Base-by-base conservation (phyloP, 495 filamentous ascomycete genomes). In the Aspergillus mulundensis region DNA sequence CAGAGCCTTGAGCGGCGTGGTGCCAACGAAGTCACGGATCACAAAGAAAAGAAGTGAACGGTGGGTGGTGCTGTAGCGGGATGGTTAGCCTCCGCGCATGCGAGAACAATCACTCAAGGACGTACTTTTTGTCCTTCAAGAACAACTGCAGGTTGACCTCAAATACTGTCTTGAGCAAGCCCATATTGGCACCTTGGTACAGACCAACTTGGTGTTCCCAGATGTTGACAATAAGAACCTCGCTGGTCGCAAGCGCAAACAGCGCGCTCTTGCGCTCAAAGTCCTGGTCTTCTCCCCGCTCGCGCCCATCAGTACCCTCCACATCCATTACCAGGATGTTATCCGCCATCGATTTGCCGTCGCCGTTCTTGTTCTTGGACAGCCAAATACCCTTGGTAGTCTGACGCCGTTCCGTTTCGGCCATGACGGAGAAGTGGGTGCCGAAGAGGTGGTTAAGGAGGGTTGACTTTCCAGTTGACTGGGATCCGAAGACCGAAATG, bases 271-370 rank as follows among this genome's bases (percentile, higher is more conserved):
- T 98, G 61, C 94, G 83, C 80, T 98, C 94, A 67, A 98, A 98
- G 67, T 98, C 94, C 72, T 98, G 94, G 67, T 98, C 94, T 69
- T 98, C 94, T 53, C 94, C 94, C 63, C 94, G 80, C 75, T 98
- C 94, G 58, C 94, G 85, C 49, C 94, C 94, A 72, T 98, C 94
- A 11, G 94, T 98, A 61, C 94, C 94, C 70, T 98, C 94, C 40
- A 98, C 94, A 68, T 98, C 94, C 94, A 98, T 98, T 60, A 98
- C 93, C 58, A 98, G 74, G 65, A 98, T 97, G 67, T 98, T 98
- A 53, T 95, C 90, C 61, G 91, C 92, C 93, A 97, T 97, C 45
- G 72, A 70, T 39, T 71, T 66, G 38, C 66, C 67, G 25, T 66
- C 66, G 1, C 65, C 50, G 73, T 61, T 84, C 74, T 94, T 91